Conservation (phyloP, 1,284 basidiomycete genomes). For the Leccinum griseonigrum region DNA sequence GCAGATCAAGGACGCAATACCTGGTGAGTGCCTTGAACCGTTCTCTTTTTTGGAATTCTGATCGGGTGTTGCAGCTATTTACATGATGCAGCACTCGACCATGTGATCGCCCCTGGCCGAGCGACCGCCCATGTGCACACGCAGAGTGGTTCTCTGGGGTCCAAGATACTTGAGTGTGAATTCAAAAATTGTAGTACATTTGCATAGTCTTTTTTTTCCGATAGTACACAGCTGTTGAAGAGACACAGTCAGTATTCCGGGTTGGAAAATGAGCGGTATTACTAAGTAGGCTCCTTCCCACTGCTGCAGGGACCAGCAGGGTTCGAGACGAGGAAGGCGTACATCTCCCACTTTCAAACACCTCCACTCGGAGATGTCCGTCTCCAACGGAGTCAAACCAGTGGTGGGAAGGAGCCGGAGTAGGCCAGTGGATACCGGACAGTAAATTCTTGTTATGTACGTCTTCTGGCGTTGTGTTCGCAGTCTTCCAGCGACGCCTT, state of each 20-base stretch:
- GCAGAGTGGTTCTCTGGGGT: not conserved
- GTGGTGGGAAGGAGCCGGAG: no score
- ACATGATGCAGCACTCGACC: slow-evolving; percentile 16
- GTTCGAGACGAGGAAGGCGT: no score
- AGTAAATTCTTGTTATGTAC: not conserved
- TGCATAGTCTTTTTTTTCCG: not conserved
- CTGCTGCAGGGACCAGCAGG: no score
- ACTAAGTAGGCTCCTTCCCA: no score
- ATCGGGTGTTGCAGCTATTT: slow-evolving; percentile 10
- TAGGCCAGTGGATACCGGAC: not conserved
- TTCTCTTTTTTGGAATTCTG: slow-evolving; percentile 3
- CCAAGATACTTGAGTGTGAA: not conserved
- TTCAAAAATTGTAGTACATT: not conserved
- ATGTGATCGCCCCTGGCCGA: not conserved
- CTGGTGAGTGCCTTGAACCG: slow-evolving; percentile 9
- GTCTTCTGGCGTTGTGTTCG: not conserved
- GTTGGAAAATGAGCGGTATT: not conserved
- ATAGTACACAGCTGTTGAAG: not conserved
- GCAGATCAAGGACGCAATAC: slow-evolving; percentile 13
- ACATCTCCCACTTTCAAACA: no score
- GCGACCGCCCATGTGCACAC: not conserved
- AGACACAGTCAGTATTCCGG: not conserved
- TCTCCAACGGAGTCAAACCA: no score
- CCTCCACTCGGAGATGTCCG: no score
- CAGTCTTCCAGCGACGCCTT: no score